Conservation (phyloP, 805 yeast genomes). For the Wickerhamomyces silvicola region DNA sequence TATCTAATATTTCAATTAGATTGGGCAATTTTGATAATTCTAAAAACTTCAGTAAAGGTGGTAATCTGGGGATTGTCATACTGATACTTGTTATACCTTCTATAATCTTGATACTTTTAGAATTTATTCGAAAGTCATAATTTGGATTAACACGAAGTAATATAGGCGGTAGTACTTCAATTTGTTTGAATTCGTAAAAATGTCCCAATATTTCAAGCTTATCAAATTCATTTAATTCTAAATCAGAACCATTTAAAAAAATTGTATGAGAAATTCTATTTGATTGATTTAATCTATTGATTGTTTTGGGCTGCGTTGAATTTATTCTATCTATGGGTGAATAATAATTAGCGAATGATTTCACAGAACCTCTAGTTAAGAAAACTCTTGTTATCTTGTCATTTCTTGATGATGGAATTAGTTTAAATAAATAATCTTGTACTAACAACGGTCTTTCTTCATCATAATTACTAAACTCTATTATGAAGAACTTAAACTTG, state of each 20-base stretch:
- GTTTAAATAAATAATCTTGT: constrained; percentile 6
- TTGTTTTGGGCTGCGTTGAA: too few relatives aligned
- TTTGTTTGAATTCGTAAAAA: constrained; percentile 12
- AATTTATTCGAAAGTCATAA: constrained; percentile 14
- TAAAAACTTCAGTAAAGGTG: constrained; percentile 15
- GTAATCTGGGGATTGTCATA: constrained; percentile 16
- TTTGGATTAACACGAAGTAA: constrained; percentile 10
- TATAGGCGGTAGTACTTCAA: constrained; percentile 10
- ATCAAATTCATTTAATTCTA: not conserved
- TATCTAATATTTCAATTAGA: constrained; percentile 9
- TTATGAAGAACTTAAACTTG: constrained; percentile 8
- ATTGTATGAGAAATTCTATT: too few relatives aligned
- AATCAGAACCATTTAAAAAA: not conserved
- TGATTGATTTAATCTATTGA: too few relatives aligned
- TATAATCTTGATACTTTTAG: constrained; percentile 7
- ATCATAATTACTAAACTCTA: constrained; percentile 7
- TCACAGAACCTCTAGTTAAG: constrained; percentile 4
- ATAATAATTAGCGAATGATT: not conserved
- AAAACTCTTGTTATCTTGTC: constrained; percentile 11
- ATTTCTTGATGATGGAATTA: constrained; percentile 6
- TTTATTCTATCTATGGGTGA: too few relatives aligned
- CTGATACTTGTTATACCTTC: constrained; percentile 15
- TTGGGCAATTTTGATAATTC: constrained; percentile 15
- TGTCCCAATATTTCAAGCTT: constrained; percentile 12
- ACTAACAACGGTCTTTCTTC: constrained; percentile 2